A percentile compares a stretch with the other conserved stretches of the same genome.
phyloP scores from a whole-genome alignment of 148 eudicot species.

The Chenopodium berlandieri region DNA sequence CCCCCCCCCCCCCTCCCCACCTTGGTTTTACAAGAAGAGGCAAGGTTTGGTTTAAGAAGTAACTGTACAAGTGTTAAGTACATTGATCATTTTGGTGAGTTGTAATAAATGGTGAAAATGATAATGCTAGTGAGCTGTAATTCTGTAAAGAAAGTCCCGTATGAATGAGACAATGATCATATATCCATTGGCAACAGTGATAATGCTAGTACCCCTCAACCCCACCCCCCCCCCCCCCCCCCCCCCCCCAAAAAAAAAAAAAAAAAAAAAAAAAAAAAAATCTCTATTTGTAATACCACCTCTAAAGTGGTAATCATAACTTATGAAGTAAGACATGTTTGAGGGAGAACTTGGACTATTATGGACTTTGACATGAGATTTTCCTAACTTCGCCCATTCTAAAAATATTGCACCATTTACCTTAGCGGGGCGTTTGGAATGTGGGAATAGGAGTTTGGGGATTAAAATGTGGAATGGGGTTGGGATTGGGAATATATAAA shows the following conservation, averaged over 20 bases:
- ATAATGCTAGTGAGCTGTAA: neutral
- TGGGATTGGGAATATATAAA: too few relatives aligned
- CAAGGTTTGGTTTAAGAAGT: neutral
- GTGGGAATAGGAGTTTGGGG: too few relatives aligned
- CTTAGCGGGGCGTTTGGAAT: too few relatives aligned
- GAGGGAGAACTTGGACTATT: neutral
- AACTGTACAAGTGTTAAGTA: too few relatives aligned
- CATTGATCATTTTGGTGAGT: neutral
- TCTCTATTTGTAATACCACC: neutral
- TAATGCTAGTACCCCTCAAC: neutral
- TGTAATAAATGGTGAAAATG: neutral
- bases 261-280: too few relatives aligned
- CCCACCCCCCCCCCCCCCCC: too few relatives aligned
- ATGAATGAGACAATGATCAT: neutral
- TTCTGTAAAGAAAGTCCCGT: neutral
- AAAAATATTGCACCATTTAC: too few relatives aligned
- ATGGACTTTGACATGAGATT: neutral
- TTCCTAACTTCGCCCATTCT: neutral
- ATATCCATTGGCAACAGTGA: too few relatives aligned
- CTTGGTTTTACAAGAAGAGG: neutral
- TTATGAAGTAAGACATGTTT: neutral
- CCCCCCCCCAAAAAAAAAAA: too few relatives aligned
- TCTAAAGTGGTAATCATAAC: neutral
- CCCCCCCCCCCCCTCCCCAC: neutral
- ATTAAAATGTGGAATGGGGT: too few relatives aligned